These are phyloP conservation scores for Phytophthora nicotianae DNA, from an alignment of 352 stramenopile species.

Conservation along the genomic window DNA sequence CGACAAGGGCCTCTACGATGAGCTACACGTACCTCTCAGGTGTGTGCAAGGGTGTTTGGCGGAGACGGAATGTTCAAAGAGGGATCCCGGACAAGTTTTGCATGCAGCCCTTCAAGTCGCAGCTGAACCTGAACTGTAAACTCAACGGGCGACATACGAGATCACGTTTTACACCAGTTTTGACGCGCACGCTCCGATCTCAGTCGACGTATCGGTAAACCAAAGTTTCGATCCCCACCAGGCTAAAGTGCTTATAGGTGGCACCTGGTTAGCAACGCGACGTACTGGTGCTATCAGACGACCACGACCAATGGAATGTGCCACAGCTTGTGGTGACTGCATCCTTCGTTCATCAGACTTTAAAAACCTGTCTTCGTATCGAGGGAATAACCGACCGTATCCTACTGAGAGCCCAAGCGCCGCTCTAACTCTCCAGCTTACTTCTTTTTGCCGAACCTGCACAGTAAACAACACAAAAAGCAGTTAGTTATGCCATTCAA, in stretches of 20 bases:
- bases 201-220: no score
- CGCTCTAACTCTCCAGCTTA: conserved; percentile 23
- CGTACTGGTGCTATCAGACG: conserved; percentile 2
- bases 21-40: no score
- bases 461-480: not conserved
- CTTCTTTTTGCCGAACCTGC: conserved; percentile 51
- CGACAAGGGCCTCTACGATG: no score
- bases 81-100: no score
- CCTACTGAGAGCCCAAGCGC: conserved; percentile 12
- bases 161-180: no score
- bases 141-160: no score
- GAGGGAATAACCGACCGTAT: conserved; percentile 16
- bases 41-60: no score
- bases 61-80: no score
- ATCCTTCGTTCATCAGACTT: conserved; percentile 21
- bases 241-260: not conserved
- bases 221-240: not conserved
- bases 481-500: conserved; percentile 2
- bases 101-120: no score
- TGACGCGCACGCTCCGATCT: no score
- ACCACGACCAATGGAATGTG: no score
- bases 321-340: conserved; percentile 67
- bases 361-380: conserved; percentile 14
- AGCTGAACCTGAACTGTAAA: no score
- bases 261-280: not conserved